These are phyloP conservation scores for Naganishia vishniacii DNA, from an alignment of 768 basidiomycete species.

Conservation along the genomic window DNA sequence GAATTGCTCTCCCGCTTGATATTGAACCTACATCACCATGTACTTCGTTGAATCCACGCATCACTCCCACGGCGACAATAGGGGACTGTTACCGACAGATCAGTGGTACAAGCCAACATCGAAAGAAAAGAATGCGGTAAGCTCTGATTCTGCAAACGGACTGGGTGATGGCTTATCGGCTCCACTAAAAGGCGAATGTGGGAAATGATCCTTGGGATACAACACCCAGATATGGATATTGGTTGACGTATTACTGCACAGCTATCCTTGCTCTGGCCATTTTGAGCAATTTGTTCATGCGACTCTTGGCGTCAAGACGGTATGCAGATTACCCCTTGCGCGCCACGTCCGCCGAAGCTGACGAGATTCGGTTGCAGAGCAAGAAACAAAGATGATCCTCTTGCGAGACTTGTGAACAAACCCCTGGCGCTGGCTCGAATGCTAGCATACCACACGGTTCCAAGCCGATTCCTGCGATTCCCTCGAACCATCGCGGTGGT, in stretches of 20 bases:
- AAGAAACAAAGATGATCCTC: constrained; percentile 9
- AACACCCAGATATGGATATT: constrained; percentile 13
- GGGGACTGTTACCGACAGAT: neutral
- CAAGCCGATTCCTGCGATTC: constrained; percentile 19
- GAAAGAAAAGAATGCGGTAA: constrained; percentile 9
- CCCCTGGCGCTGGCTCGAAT: constrained; percentile 5
- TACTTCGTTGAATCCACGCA: neutral
- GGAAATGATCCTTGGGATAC: constrained; percentile 20
- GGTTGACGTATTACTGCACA: constrained; percentile 8
- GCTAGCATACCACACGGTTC: constrained; percentile 10
- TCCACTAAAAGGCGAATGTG: neutral
- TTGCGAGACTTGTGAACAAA: constrained; percentile 6
- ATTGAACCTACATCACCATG: neutral
- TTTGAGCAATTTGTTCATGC: neutral
- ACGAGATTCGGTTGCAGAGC: neutral
- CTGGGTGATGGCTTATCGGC: neutral
- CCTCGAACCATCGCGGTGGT: neutral
- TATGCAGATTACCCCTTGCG: neutral
- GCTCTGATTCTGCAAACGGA: neutral
- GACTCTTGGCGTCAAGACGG: constrained; percentile 5
- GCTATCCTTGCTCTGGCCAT: neutral
- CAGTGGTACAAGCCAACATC: constrained; percentile 13
- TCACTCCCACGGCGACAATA: constrained; percentile 29
- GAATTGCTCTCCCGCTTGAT: neutral
- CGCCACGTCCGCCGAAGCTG: neutral